Percentiles rank a stretch among this genome's conserved stretches.
These are phyloP conservation scores for Hippophae rhamnoides DNA, from an alignment of 306 rosid genomes.

Conservation along the genomic window DNA sequence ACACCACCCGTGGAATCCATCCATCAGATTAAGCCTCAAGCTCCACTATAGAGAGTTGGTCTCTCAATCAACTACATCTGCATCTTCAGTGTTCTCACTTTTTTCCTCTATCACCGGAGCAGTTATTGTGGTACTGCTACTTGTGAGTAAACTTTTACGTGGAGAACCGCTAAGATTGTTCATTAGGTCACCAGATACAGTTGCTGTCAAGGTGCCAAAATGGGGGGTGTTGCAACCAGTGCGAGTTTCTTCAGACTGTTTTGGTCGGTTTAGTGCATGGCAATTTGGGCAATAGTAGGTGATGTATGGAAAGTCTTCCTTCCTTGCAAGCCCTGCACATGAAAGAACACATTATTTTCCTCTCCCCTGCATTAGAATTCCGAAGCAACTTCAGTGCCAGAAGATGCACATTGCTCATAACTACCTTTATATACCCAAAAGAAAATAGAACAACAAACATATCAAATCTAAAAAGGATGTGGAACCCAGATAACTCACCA, in stretches of 20 bases:
- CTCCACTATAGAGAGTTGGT: background rate
- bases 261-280: constrained; percentile 65
- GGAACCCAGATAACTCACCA: constrained; percentile 45
- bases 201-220: constrained; percentile 23
- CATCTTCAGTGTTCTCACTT: constrained; percentile 24
- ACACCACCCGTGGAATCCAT: constrained; percentile 11
- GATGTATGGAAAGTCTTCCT: constrained; percentile 78
- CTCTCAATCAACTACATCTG: constrained; percentile 26
- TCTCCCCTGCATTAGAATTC: background rate
- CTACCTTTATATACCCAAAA: too few relatives aligned
- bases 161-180: constrained; percentile 23
- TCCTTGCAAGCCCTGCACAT: constrained; percentile 72
- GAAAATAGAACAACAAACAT: too few relatives aligned
- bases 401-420: background rate
- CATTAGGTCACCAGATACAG: constrained; percentile 13
- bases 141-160: constrained; percentile 39
- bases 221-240: constrained; percentile 37
- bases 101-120: constrained; percentile 45
- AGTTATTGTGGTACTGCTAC: constrained; percentile 20
- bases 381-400: background rate
- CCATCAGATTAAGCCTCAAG: constrained; percentile 7
- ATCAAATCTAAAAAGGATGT: background rate
- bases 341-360: constrained; percentile 7
- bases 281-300: constrained; percentile 96
- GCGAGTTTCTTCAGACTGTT: constrained; percentile 38